Percentiles rank a stretch among this genome's conserved stretches.
phyloP scores from a whole-genome alignment of 1,139 yeast genomes.

The Meyerozyma smithsonii region DNA sequence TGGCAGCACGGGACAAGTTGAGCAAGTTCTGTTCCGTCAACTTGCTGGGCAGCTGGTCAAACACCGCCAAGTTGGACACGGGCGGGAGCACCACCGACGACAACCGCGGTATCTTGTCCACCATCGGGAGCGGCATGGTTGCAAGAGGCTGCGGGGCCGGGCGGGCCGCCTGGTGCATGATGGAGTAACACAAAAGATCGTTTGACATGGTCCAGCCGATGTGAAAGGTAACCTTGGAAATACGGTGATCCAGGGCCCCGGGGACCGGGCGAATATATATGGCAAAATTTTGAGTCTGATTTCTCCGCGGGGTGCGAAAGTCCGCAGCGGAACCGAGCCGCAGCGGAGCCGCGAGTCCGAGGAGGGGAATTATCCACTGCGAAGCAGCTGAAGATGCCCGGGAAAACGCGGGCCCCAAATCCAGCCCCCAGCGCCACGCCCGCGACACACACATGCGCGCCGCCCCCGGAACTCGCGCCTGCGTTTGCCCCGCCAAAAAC shows the following conservation, averaged over 20 bases:
- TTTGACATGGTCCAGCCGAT: slow-evolving; percentile 3
- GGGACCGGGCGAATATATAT: not conserved
- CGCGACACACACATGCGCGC: no score
- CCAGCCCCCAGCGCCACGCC: no score
- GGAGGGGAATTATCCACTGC: slow-evolving; percentile 3
- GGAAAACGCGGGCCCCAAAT: no score
- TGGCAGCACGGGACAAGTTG: slow-evolving; percentile 1
- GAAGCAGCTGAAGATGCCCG: not conserved
- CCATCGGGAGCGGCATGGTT: slow-evolving; percentile 2
- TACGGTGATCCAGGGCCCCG: no score
- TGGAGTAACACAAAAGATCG: slow-evolving; percentile 4
- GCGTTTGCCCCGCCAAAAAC: no score
- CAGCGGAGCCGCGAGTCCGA: slow-evolving; percentile 4
- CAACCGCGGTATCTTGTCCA: not conserved
- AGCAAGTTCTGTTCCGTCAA: slow-evolving; percentile 3
- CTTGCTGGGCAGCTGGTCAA: not conserved
- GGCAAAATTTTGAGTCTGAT: not conserved
- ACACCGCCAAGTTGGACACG: slow-evolving; percentile 2
- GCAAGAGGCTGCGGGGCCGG: not conserved
- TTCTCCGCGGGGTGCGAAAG: slow-evolving; percentile 4
- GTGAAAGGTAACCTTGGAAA: not conserved
- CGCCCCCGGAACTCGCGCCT: no score
- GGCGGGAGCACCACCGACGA: slow-evolving; percentile 3
- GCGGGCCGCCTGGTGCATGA: not conserved
- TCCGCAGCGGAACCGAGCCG: slow-evolving; percentile 4